Evolutionary conservation across 495 filamentous ascomycete species (phyloP).

Genomic region (Neurospora hispaniola): DNA sequence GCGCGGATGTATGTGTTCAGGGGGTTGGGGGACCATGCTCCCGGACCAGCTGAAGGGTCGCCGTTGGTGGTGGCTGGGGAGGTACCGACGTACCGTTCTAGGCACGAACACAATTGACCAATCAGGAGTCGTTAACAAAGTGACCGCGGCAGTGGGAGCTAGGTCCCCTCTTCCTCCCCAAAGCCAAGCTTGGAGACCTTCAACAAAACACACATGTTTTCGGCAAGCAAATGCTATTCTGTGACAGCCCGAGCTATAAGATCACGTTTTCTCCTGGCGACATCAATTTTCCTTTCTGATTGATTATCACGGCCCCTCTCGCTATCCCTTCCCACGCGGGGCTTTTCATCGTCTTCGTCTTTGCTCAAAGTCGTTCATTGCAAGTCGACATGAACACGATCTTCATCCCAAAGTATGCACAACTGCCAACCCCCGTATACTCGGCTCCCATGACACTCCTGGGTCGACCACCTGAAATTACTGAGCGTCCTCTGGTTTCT

Average conservation of each 20-base stretch:
- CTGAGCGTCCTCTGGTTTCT: constrained; percentile 14
- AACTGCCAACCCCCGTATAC: neutral
- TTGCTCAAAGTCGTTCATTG: neutral
- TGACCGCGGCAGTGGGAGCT: neutral
- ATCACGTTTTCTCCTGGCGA: neutral
- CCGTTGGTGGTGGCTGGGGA: neutral
- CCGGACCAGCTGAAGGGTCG: neutral
- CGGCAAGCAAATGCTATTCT: neutral
- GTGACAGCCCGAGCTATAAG: neutral
- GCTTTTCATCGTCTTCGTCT: neutral
- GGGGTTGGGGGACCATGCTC: neutral
- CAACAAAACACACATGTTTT: neutral
- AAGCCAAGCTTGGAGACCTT: neutral
- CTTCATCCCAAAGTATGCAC: neutral
- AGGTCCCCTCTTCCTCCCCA: neutral
- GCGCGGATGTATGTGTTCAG: too few relatives aligned
- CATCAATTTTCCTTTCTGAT: neutral
- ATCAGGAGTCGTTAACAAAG: neutral
- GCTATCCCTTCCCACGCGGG: neutral
- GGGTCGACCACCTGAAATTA: neutral
- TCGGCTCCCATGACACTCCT: neutral
- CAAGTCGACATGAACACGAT: neutral
- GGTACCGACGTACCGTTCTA: neutral
- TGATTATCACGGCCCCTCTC: neutral
- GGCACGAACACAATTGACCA: neutral